Percentiles rank a stretch among this genome's conserved stretches.
Evolutionary conservation across 768 basidiomycete genomes (phyloP).

Genomic region (Naganishia vaughanmartiniae): DNA sequence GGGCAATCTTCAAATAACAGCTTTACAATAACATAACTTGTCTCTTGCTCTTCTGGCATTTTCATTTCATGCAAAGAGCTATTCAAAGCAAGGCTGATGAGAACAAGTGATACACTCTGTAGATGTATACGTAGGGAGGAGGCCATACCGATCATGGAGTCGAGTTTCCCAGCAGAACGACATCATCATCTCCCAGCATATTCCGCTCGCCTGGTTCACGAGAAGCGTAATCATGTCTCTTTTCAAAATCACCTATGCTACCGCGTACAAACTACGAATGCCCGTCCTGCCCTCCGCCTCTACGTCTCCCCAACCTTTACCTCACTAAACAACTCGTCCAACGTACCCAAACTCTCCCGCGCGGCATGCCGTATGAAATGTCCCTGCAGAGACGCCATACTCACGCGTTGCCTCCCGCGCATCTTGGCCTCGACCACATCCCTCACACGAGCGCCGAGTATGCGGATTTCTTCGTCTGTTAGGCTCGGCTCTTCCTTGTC

Average conservation of each 20-base stretch:
- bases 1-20: too few relatives aligned
- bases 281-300: not conserved
- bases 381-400: conserved; percentile 96
- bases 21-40: too few relatives aligned
- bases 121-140: too few relatives aligned
- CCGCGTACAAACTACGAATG: not conserved
- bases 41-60: too few relatives aligned
- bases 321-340: conserved; percentile 35
- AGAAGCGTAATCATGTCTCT: too few relatives aligned
- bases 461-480: not conserved
- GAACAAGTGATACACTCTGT: too few relatives aligned
- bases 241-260: not conserved
- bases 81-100: too few relatives aligned
- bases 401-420: conserved; percentile 62
- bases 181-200: too few relatives aligned
- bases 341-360: conserved; percentile 39
- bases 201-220: too few relatives aligned
- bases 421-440: conserved; percentile 60
- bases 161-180: too few relatives aligned
- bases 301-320: conserved; percentile 3
- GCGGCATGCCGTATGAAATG: conserved; percentile 74
- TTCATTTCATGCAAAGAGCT: too few relatives aligned
- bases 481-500: not conserved
- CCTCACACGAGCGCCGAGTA: conserved; percentile 60
- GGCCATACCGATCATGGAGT: too few relatives aligned